These are phyloP conservation scores for Glomus cerebriforme DNA, from an alignment of 192 early-diverging fungal species.

Conservation along the genomic window DNA sequence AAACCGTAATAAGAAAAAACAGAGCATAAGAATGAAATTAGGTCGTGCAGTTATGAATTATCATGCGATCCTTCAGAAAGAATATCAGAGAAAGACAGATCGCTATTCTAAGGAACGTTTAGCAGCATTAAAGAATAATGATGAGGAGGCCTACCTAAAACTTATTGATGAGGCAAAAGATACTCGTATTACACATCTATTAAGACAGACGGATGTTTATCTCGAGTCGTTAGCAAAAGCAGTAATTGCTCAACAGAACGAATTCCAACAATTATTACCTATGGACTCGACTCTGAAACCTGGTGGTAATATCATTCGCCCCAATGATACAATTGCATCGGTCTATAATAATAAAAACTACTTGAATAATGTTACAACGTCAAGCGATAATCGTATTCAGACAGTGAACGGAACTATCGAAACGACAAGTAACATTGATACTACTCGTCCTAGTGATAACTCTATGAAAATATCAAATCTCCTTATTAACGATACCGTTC, in stretches of 20 bases:
- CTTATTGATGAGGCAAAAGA: slow-evolving; percentile 96
- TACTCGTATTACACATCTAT: slow-evolving; percentile 89
- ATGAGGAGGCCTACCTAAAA: slow-evolving; percentile 96
- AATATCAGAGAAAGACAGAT: slow-evolving; percentile 88
- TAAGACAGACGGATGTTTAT: slow-evolving; percentile 87
- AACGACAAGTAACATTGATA: not conserved
- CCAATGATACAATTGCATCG: not conserved
- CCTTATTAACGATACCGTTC: not conserved
- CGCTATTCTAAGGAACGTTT: slow-evolving; percentile 91
- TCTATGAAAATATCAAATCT: not conserved
- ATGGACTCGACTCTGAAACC: not conserved
- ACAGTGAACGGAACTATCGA: not conserved
- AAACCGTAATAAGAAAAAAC: slow-evolving; percentile 63
- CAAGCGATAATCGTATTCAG: not conserved
- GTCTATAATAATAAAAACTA: not conserved
- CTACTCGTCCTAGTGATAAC: not conserved
- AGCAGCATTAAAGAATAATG: slow-evolving; percentile 91
- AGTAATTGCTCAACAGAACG: slow-evolving; percentile 79
- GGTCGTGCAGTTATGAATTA: slow-evolving; percentile 77
- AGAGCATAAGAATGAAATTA: slow-evolving; percentile 68
- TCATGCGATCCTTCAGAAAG: slow-evolving; percentile 84
- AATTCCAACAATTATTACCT: slow-evolving; percentile 37
- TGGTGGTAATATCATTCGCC: not conserved
- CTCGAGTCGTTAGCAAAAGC: slow-evolving; percentile 81
- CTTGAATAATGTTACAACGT: not conserved